Conservation (phyloP, 441 rosid genomes). For the Pelargonium fulgidum region DNA sequence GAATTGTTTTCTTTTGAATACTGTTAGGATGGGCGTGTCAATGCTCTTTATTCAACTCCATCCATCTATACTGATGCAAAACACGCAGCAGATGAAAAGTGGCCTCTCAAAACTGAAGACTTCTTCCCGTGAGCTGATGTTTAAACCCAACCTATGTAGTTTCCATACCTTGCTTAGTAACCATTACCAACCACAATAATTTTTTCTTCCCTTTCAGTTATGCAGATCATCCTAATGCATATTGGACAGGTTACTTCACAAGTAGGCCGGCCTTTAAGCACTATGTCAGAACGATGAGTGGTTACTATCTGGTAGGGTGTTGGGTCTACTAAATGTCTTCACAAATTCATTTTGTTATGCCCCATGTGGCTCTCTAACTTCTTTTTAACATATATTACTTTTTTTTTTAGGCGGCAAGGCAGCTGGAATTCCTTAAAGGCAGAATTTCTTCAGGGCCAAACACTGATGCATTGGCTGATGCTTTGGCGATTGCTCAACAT, state of each 20-base stretch:
- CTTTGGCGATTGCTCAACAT: conserved; percentile 92
- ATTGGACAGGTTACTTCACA: conserved; percentile 96
- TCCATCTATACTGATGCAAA: conserved; percentile 97
- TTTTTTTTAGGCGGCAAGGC: conserved; percentile 72
- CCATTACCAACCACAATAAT: conserved; percentile 17
- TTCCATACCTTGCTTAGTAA: conserved; percentile 18
- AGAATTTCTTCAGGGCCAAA: conserved; percentile 59
- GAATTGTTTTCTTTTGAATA: conserved; percentile 20
- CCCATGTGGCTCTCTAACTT: conserved; percentile 15
- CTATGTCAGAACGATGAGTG: conserved; percentile 88
- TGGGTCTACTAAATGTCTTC: conserved; percentile 20
- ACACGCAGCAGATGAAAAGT: conserved; percentile 58
- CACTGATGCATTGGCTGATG: conserved; percentile 83
- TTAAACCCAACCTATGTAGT: neutral
- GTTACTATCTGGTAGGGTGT: conserved; percentile 85
- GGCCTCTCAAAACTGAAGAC: conserved; percentile 89
- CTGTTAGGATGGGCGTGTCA: conserved; percentile 88
- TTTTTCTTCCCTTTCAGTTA: conserved; percentile 47
- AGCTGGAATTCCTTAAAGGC: conserved; percentile 82
- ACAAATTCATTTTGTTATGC: neutral
- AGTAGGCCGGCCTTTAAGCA: conserved; percentile 93
- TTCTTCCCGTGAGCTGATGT: conserved; percentile 78
- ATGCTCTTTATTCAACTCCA: conserved; percentile 94
- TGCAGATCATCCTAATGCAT: conserved; percentile 91
- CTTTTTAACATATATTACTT: conserved; percentile 14